Percentiles rank a stretch among this genome's conserved stretches.
These are phyloP conservation scores for Priceomyces melissophilus DNA, from an alignment of 805 yeast species.

Conservation along the genomic window DNA sequence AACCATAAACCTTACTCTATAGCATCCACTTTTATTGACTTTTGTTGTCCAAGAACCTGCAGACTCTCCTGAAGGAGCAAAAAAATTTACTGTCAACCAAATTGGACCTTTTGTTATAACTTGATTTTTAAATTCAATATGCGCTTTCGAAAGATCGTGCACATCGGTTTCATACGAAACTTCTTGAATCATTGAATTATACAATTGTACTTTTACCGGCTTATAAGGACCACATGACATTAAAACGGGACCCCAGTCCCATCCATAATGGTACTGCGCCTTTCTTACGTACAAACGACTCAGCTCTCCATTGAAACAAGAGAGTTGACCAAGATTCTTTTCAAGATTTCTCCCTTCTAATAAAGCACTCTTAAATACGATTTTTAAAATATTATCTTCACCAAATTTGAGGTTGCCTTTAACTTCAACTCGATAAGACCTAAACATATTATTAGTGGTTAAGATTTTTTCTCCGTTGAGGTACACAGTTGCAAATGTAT, in stretches of 20 bases:
- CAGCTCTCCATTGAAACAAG: conserved; percentile 42
- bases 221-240: conserved; percentile 45
- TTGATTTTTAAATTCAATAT: background rate
- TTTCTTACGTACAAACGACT: conserved; percentile 44
- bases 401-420: conserved; percentile 4
- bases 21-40: no score
- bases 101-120: no score
- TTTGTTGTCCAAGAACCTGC: no score
- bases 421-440: conserved; percentile 28
- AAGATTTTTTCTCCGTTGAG: conserved; percentile 36
- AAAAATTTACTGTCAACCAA: no score
- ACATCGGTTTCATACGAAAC: conserved; percentile 13
- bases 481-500: conserved; percentile 39
- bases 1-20: conserved; percentile 36
- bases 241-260: conserved; percentile 56
- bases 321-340: conserved; percentile 21
- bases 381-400: conserved; percentile 26
- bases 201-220: conserved; percentile 29
- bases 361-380: conserved; percentile 39
- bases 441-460: conserved; percentile 44
- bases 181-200: conserved; percentile 13
- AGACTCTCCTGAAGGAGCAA: no score
- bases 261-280: conserved; percentile 54
- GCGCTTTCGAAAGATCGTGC: background rate
- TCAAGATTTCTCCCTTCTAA: conserved; percentile 31